Conservation (phyloP, 2,329 filamentous ascomycete species). For the Didymella pomorum region DNA sequence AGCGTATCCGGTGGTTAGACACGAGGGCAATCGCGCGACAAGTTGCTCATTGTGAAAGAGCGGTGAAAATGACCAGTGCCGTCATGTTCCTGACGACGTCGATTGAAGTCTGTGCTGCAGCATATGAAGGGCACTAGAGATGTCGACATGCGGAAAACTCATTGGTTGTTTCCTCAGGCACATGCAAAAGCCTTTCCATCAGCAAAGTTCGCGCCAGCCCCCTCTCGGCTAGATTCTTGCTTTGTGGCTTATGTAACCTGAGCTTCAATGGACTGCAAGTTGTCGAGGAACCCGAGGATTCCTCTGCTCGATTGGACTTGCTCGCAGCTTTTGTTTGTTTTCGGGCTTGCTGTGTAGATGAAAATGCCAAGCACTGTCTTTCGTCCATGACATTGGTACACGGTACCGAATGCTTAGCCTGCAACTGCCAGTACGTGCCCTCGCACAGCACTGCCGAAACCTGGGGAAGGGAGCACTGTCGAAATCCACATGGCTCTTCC, state of each 20-base stretch:
- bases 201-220: slow-evolving; percentile 16
- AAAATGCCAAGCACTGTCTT: slow-evolving; percentile 13
- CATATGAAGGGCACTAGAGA: slow-evolving; percentile 12
- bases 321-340: background rate
- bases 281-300: background rate
- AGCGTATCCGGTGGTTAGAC: slow-evolving; percentile 10
- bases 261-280: slow-evolving; percentile 21
- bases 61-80: slow-evolving; percentile 15
- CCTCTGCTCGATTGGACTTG: background rate
- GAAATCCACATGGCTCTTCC: slow-evolving; percentile 6
- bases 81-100: slow-evolving; percentile 12
- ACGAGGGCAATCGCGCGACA: slow-evolving; percentile 11
- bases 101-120: slow-evolving; percentile 14
- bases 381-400: slow-evolving; percentile 18
- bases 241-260: slow-evolving; percentile 13
- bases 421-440: slow-evolving; percentile 18
- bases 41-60: slow-evolving; percentile 14
- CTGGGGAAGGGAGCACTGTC: slow-evolving; percentile 20
- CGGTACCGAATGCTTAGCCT: slow-evolving; percentile 22
- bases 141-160: slow-evolving; percentile 16
- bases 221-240: slow-evolving; percentile 13
- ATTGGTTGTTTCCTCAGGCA: slow-evolving; percentile 17
- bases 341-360: slow-evolving; percentile 1
- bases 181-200: slow-evolving; percentile 11
- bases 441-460: slow-evolving; percentile 20